These are phyloP conservation scores for Argentina anserina DNA, from an alignment of 306 rosid species.

Conservation along the genomic window DNA sequence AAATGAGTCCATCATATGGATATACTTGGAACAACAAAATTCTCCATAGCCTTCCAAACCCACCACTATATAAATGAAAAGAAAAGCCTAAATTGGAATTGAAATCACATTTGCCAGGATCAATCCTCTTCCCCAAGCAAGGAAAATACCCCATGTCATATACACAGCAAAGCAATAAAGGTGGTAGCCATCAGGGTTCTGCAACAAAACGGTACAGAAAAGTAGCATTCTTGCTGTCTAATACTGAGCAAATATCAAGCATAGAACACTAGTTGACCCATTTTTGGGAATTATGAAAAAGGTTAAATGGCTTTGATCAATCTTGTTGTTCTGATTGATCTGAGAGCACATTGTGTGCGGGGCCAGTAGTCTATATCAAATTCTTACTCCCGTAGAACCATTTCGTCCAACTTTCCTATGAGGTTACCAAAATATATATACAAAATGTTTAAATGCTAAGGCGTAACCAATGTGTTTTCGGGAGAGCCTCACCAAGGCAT, in stretches of 20 bases:
- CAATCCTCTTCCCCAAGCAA: conserved; percentile 3
- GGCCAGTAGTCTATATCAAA: neutral
- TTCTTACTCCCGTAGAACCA: neutral
- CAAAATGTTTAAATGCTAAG: too few species aligned
- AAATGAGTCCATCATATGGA: neutral
- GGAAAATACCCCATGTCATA: neutral
- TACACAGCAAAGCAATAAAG: neutral
- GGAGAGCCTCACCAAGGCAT: too few species aligned
- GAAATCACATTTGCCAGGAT: neutral
- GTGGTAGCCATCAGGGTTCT: neutral
- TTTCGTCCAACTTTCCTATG: neutral
- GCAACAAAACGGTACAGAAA: neutral
- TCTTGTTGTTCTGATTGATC: neutral
- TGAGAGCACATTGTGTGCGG: neutral
- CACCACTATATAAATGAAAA: neutral
- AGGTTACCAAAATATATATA: neutral
- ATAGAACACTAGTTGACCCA: neutral
- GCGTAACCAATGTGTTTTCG: too few species aligned
- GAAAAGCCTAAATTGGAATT: neutral
- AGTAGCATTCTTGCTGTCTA: conserved; percentile 1
- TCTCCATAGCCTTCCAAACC: neutral
- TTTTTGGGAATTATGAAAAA: neutral
- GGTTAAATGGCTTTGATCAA: neutral
- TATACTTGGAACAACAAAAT: neutral
- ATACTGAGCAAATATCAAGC: neutral